Conservation (phyloP, 768 basidiomycete genomes). For the Termitomyces heimii region DNA sequence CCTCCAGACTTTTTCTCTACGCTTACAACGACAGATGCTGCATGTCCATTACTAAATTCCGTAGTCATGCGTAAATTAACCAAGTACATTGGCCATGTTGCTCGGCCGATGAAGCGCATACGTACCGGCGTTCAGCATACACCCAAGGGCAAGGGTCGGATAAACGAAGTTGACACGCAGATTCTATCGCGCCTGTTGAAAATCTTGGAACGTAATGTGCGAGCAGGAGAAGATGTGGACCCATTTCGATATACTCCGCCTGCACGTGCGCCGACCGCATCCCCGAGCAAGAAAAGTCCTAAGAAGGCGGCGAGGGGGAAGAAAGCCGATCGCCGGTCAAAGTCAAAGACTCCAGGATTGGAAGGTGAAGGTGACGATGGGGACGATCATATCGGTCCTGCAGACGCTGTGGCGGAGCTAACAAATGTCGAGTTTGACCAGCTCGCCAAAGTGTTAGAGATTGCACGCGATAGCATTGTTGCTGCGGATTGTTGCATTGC, state of each 20-base stretch:
- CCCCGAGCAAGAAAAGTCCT: conserved; percentile 45
- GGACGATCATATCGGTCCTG: conserved; percentile 16
- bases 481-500: conserved; percentile 84
- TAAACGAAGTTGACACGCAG: conserved; percentile 63
- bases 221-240: conserved; percentile 68
- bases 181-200: conserved; percentile 64
- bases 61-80: conserved; percentile 60
- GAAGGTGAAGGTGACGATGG: conserved; percentile 27
- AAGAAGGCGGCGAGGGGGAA: conserved; percentile 34
- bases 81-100: conserved; percentile 61
- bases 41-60: conserved; percentile 56
- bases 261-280: conserved; percentile 19
- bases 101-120: conserved; percentile 63
- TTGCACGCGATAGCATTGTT: conserved; percentile 66
- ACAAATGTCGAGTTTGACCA: conserved; percentile 45
- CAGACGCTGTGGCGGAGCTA: conserved; percentile 18
- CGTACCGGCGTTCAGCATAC: conserved; percentile 40
- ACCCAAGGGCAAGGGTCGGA: conserved; percentile 44
- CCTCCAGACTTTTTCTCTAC: conserved; percentile 60
- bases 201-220: conserved; percentile 74
- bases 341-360: conserved; percentile 33
- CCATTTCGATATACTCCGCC: conserved; percentile 45
- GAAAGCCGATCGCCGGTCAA: conserved; percentile 33
- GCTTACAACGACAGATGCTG: conserved; percentile 43
- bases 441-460: conserved; percentile 46